Conservation (phyloP, 225 moss, liverwort and hornwort species). For the Bryoerythrophyllum caledonicum region DNA sequence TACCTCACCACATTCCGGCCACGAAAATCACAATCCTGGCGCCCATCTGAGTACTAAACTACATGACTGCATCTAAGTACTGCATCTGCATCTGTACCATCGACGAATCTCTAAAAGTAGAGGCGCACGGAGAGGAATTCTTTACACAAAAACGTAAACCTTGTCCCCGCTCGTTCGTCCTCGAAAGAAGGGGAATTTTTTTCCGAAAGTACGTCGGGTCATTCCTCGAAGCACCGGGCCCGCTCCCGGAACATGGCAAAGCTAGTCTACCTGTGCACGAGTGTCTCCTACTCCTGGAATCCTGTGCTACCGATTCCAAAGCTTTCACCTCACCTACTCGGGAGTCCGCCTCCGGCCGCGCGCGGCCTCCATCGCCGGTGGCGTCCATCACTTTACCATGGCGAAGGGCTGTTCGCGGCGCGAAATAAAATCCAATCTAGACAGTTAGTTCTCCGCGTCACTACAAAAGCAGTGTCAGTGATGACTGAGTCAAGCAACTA, state of each 20-base stretch:
- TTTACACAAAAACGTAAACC: neutral
- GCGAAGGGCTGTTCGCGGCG: neutral
- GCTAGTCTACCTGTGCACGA: neutral
- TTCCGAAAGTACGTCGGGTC: too few relatives aligned
- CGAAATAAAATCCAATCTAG: neutral
- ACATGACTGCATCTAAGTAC: neutral
- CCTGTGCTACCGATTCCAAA: neutral
- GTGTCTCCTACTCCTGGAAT: slow-evolving; percentile 5
- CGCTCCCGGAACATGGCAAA: slow-evolving; percentile 18
- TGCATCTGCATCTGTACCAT: neutral
- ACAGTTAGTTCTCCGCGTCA: neutral
- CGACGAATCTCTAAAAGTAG: neutral
- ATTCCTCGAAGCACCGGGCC: neutral
- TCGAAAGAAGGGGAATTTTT: too few relatives aligned
- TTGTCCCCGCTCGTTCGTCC: neutral
- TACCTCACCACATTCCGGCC: slow-evolving; percentile 10
- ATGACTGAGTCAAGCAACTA: neutral
- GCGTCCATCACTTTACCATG: slow-evolving; percentile 9
- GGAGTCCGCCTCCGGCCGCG: slow-evolving; percentile 18
- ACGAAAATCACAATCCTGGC: neutral
- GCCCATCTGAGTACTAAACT: neutral
- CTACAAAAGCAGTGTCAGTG: neutral
- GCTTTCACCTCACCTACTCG: neutral
- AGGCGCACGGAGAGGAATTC: neutral
- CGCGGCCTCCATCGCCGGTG: slow-evolving; percentile 22